Conservation (phyloP, 2,329 filamentous ascomycete species). For the Fusarium sp. region DNA sequence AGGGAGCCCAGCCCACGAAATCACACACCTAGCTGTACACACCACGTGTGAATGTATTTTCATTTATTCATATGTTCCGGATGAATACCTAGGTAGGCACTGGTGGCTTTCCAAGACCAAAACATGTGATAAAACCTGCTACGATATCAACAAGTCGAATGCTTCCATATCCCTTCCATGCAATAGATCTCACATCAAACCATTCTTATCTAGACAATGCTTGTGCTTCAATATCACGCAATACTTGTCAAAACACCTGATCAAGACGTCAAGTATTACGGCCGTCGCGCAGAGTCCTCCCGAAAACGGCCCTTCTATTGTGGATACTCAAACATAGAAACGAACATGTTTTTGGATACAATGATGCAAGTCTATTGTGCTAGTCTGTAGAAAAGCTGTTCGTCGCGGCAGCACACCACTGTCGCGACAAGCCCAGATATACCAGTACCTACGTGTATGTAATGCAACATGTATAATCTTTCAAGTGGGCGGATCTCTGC, state of each 20-base stretch:
- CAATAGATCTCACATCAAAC: conserved; percentile 3
- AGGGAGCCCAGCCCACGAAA: conserved; percentile 10
- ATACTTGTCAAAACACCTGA: conserved; percentile 28
- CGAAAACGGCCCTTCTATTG: conserved; percentile 27
- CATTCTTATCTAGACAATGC: conserved; percentile 6
- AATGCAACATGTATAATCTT: conserved; percentile 22
- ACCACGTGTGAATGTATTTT: conserved; percentile 12
- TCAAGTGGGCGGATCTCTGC: conserved; percentile 19
- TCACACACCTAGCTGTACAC: conserved; percentile 9
- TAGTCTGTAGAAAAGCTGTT: conserved; percentile 20
- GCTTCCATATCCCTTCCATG: conserved; percentile 15
- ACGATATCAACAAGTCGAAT: neutral
- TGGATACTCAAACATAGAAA: neutral
- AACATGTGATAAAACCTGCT: conserved; percentile 7
- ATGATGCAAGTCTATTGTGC: conserved; percentile 35
- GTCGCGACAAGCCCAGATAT: conserved; percentile 19
- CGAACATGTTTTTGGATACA: neutral
- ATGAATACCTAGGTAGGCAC: neutral
- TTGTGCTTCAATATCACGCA: conserved; percentile 6
- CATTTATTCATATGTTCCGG: neutral
- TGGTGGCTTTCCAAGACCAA: neutral
- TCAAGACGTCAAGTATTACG: conserved; percentile 9
- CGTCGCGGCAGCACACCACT: conserved; percentile 3
- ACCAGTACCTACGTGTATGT: conserved; percentile 13
- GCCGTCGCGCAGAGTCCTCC: neutral